Conservation (phyloP, 1,284 basidiomycete species). For the Mycosarcoma mackinlayi region DNA sequence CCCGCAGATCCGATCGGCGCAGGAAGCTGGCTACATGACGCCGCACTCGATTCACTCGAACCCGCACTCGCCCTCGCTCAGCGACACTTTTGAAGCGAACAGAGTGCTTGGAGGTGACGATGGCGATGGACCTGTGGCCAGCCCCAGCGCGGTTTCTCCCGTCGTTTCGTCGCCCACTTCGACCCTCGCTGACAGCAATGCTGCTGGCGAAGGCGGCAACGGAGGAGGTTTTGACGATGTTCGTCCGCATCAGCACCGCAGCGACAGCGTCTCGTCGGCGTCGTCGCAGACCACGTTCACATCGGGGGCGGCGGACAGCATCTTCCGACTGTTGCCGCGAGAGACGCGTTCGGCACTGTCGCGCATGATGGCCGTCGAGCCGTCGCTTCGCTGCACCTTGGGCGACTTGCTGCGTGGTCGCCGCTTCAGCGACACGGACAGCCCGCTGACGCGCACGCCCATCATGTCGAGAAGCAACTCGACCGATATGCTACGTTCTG, state of each 20-base stretch:
- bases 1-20: slow-evolving; percentile 55
- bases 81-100: slow-evolving; percentile 26
- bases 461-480: slow-evolving; percentile 59
- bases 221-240: slow-evolving; percentile 31
- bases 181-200: slow-evolving; percentile 34
- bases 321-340: slow-evolving; percentile 94
- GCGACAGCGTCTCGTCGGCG: slow-evolving; percentile 71
- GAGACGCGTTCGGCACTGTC: slow-evolving; percentile 82
- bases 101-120: slow-evolving; percentile 21
- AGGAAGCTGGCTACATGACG: slow-evolving; percentile 63
- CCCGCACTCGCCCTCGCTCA: slow-evolving; percentile 49
- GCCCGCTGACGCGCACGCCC: slow-evolving; percentile 58
- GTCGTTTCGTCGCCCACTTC: slow-evolving; percentile 39
- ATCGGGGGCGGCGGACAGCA: slow-evolving; percentile 88
- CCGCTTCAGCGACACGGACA: slow-evolving; percentile 59
- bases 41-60: slow-evolving; percentile 51
- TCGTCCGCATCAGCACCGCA: slow-evolving; percentile 51
- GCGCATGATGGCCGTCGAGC: slow-evolving; percentile 93
- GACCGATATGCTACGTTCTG: slow-evolving; percentile 48
- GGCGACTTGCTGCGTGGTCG: slow-evolving; percentile 88
- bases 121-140: slow-evolving; percentile 11
- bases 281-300: slow-evolving; percentile 79
- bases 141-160: slow-evolving; percentile 38
- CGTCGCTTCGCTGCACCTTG: slow-evolving; percentile 87
- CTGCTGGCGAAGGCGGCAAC: slow-evolving; percentile 19